Conservation (phyloP, 1,284 basidiomycete species). For the Schizophyllum commune region DNA sequence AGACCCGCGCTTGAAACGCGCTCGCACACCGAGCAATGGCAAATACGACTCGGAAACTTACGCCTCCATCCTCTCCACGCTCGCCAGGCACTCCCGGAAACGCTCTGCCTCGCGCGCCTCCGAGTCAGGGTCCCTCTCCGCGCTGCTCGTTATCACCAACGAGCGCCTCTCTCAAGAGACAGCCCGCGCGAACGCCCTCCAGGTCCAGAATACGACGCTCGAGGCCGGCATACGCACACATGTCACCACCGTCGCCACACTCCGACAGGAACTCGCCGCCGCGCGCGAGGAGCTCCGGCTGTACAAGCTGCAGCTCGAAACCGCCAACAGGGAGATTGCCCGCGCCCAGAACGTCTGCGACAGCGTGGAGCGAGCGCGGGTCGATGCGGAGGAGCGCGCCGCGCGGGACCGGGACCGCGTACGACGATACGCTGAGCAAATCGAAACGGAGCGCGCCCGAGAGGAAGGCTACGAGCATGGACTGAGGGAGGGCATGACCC, state of each 20-base stretch:
- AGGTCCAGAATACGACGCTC: conserved; percentile 21
- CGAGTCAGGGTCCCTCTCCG: conserved; percentile 15
- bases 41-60: neutral
- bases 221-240: conserved; percentile 20
- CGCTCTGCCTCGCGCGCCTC: neutral
- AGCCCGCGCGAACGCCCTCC: conserved; percentile 25
- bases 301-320: conserved; percentile 31
- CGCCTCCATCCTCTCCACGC: conserved; percentile 1
- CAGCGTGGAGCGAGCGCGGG: conserved; percentile 27
- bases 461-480: conserved; percentile 3
- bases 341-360: conserved; percentile 33
- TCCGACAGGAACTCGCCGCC: conserved; percentile 23
- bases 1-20: neutral
- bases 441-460: conserved; percentile 17
- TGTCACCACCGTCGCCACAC: conserved; percentile 15
- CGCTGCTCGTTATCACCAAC: conserved; percentile 21
- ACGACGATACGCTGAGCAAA: conserved; percentile 19
- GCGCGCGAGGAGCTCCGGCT: conserved; percentile 27
- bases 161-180: conserved; percentile 25
- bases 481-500: conserved; percentile 4
- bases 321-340: conserved; percentile 34
- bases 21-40: neutral
- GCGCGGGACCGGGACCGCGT: conserved; percentile 18
- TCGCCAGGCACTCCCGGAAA: conserved; percentile 8
- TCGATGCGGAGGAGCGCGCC: conserved; percentile 29